Conservation (phyloP, 2,329 filamentous ascomycete genomes). For the Clarireedia homoeocarpa region DNA sequence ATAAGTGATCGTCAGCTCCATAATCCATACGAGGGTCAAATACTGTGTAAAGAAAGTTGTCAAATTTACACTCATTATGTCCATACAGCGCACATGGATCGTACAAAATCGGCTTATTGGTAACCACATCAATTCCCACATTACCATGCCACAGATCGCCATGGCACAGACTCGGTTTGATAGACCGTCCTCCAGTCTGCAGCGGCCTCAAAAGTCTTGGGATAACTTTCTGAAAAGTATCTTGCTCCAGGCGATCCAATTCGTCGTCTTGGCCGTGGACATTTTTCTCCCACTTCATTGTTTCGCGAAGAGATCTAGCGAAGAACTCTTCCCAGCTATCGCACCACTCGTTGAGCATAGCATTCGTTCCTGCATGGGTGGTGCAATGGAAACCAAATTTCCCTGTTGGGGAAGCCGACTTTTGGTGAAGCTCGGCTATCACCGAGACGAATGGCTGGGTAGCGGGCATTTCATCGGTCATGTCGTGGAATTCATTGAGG, state of each 20-base stretch:
- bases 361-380: conserved; percentile 30
- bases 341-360: background rate
- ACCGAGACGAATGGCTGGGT: conserved; percentile 13
- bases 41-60: no score
- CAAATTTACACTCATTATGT: background rate
- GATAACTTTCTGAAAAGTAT: conserved; percentile 6
- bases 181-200: conserved; percentile 5
- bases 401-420: background rate
- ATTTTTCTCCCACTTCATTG: background rate
- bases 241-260: background rate
- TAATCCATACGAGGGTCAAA: no score
- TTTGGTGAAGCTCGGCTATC: conserved; percentile 22
- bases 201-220: conserved; percentile 5
- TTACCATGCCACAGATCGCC: conserved; percentile 16
- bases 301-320: background rate
- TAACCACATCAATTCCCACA: background rate
- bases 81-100: background rate
- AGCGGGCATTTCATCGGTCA: conserved; percentile 21
- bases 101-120: background rate
- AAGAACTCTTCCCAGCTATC: conserved; percentile 7
- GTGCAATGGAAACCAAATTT: conserved; percentile 1
- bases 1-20: no score
- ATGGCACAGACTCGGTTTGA: conserved; percentile 12
- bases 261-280: background rate
- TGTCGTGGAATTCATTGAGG: conserved; percentile 25